phyloP scores from a whole-genome alignment of 495 filamentous ascomycete species.

The Penicillium daleae region DNA sequence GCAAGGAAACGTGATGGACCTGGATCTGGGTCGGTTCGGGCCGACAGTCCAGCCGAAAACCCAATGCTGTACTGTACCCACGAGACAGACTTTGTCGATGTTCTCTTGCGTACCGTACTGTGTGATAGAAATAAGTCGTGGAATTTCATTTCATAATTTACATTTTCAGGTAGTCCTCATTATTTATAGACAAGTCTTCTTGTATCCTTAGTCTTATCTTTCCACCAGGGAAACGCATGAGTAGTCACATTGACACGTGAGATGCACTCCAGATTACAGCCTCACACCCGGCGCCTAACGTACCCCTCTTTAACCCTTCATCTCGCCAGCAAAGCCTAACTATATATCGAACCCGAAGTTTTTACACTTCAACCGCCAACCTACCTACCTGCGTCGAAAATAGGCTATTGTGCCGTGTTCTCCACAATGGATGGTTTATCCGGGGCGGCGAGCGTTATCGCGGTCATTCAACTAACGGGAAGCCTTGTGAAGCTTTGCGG shows the following conservation, averaged over 20 bases:
- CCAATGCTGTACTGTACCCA: too few relatives aligned
- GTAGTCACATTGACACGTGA: conserved; percentile 4
- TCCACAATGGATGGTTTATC: conserved; percentile 24
- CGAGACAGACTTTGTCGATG: background rate
- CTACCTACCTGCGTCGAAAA: background rate
- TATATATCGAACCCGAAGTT: background rate
- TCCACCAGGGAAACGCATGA: conserved; percentile 4
- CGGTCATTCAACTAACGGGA: conserved; percentile 34
- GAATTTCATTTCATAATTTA: background rate
- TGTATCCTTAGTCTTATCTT: conserved; percentile 3
- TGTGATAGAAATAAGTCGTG: conserved; percentile 3
- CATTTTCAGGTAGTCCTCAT: too few relatives aligned
- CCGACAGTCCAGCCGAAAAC: too few relatives aligned
- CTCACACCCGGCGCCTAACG: conserved; percentile 2
- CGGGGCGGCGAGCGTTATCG: conserved; percentile 27
- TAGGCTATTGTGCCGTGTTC: conserved; percentile 1
- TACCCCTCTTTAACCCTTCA: conserved; percentile 1
- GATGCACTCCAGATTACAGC: conserved; percentile 2
- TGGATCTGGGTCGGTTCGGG: too few relatives aligned
- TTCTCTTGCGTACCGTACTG: background rate
- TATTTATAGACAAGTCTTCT: background rate
- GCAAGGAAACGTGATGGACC: too few relatives aligned
- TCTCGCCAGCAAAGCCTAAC: conserved; percentile 6
- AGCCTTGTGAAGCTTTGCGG: conserved; percentile 35
- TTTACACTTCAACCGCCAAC: background rate